These are phyloP conservation scores for Hordeum vulgare DNA, from an alignment of 176 grass and related monocot species.

Conservation along the genomic window MorexV3_pseudomolecules_assembly NC_058522.1:498787617-498788116, in stretches of 20 bases:
- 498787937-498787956: neutral
- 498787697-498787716: neutral
- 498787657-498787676: neutral
- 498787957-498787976: neutral
- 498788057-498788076: neutral
- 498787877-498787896: neutral
- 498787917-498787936: neutral
- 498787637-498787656: neutral
- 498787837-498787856: neutral
- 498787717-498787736: neutral
- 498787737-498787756: conserved; percentile 14
- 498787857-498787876: neutral
- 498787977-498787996: neutral
- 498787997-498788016: neutral
- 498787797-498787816: neutral
- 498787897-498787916: neutral
- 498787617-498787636: conserved; percentile 27
- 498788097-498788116: neutral
- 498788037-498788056: neutral
- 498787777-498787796: conserved; percentile 10
- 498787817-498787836: neutral
- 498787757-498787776: conserved; percentile 54
- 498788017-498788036: neutral
- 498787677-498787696: neutral
- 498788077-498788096: too few relatives aligned